Base-by-base conservation (phyloP, 768 basidiomycete genomes). In the Gymnopilus dilepis region DNA sequence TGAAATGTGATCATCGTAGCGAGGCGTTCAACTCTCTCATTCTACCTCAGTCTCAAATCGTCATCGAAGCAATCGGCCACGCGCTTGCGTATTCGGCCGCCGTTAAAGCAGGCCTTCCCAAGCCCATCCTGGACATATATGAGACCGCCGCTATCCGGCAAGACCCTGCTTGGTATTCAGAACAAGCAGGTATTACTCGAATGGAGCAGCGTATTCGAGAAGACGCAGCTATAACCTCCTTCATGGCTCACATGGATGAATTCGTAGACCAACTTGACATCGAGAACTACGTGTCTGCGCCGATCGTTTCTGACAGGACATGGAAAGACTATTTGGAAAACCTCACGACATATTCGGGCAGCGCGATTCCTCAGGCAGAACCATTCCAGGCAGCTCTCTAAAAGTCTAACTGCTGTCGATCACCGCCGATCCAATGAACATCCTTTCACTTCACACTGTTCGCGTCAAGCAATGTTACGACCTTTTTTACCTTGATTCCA, bases 51-150 rank as follows among this genome's bases (percentile, higher is more conserved):
- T 82, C 85, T 9, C 80, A 84, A 53, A 59, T 62, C 12, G 77
- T 83, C 6, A 70, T 89, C 55, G 82, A 86, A 73, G 82, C 87
- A n/a, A 83, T 89, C 41, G 87, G 88, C 3, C 85, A 88, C 67
- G 82, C 86, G 15, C 74, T 86, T 41, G 84, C 87, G 2, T 87
- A 87, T 67, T 82, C 85, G 6, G 82, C 83, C 17, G 86, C 80
- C 17, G 59, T 80, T 43, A 73, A 74, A 33, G 74, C 76, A 12
- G 77, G 75, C 3, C 67, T 87, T 28, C 81, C 82, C 2, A 72
- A 76, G 64, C 76, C 78, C 17, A 76, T 89, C 28, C 73, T 88
- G 31, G 84, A 86, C 57, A 69, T 88, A 7, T 89, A 85, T 68
- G 84, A 83, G 66, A 80, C 78, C 56, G 77, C 80, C 5, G 78